phyloP scores from a whole-genome alignment of 176 grass and related monocot species.

The Musa acuminata region DNA sequence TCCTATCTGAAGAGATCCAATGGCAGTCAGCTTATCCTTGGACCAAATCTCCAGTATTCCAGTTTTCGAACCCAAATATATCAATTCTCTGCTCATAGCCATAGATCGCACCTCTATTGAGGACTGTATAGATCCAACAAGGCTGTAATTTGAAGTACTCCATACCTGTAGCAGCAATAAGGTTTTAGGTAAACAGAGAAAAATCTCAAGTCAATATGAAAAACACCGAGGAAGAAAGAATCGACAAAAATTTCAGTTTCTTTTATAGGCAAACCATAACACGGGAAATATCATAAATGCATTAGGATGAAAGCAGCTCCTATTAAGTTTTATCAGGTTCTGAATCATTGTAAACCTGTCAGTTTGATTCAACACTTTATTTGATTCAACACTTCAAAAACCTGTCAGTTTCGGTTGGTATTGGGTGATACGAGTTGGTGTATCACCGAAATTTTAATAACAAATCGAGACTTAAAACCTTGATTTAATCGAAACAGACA shows the following conservation, averaged over 20 bases:
- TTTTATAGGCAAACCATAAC: neutral
- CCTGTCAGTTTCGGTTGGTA: too few relatives aligned
- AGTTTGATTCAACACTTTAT: too few relatives aligned
- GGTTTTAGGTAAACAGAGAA: neutral
- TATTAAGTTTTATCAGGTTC: too few relatives aligned
- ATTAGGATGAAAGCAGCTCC: too few relatives aligned
- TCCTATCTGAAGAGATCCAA: slow-evolving; percentile 50
- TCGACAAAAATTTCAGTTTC: neutral
- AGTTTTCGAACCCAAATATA: slow-evolving; percentile 40
- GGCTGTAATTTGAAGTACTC: slow-evolving; percentile 43
- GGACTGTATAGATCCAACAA: slow-evolving; percentile 45
- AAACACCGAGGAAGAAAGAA: neutral
- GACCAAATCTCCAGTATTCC: slow-evolving; percentile 66
- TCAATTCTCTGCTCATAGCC: slow-evolving; percentile 40
- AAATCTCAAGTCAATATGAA: neutral
- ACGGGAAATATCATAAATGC: neutral
- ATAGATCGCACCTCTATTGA: slow-evolving; percentile 37
- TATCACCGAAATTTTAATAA: too few relatives aligned
- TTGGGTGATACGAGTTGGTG: too few relatives aligned
- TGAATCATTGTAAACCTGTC: too few relatives aligned
- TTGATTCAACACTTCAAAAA: too few relatives aligned
- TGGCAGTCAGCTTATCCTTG: slow-evolving; percentile 47
- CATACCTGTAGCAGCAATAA: slow-evolving; percentile 30
- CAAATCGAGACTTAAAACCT: too few relatives aligned
- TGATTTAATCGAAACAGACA: too few relatives aligned